Conservation (phyloP, 805 yeast genomes). For the Wickerhamiella australiensis region DNA sequence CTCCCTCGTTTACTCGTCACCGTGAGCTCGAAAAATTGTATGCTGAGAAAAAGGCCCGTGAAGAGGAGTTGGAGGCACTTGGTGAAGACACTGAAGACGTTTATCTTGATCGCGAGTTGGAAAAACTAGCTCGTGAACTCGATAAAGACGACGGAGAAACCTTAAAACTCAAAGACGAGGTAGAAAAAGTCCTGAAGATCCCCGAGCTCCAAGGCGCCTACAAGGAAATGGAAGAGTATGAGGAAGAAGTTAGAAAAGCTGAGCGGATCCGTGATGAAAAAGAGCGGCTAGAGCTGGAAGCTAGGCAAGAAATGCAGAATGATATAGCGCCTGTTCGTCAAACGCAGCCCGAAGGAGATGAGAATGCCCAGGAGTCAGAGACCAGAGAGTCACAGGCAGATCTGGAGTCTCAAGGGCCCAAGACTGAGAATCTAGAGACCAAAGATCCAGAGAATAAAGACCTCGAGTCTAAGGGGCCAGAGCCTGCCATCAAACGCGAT, state of each 20-base stretch:
- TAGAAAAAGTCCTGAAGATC: constrained; percentile 23
- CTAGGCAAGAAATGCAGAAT: background rate
- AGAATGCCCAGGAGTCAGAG: constrained; percentile 14
- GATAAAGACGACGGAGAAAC: constrained; percentile 25
- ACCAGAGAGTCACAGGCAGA: too few species aligned
- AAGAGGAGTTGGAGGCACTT: constrained; percentile 17
- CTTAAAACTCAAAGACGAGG: constrained; percentile 22
- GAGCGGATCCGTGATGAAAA: background rate
- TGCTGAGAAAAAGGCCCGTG: constrained; percentile 15
- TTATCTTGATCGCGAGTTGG: constrained; percentile 19
- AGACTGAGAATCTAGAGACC: too few species aligned
- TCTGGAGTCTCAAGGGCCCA: too few species aligned
- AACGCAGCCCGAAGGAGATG: constrained; percentile 5
- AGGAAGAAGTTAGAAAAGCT: constrained; percentile 12
- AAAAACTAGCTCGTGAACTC: constrained; percentile 21
- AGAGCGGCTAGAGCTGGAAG: background rate
- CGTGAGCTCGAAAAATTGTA: constrained; percentile 36
- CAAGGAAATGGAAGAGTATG: constrained; percentile 14
- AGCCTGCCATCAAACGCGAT: constrained; percentile 11
- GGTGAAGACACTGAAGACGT: constrained; percentile 22
- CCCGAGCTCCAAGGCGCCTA: constrained; percentile 20
- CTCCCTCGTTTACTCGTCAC: constrained; percentile 70
- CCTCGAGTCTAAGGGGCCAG: constrained; percentile 10
- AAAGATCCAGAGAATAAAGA: too few species aligned
- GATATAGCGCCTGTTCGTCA: background rate